Percentiles rank a stretch among this genome's conserved stretches.
Evolutionary conservation across 345 rosid genomes (phyloP).

Genomic region (Salix exigua): DNA sequence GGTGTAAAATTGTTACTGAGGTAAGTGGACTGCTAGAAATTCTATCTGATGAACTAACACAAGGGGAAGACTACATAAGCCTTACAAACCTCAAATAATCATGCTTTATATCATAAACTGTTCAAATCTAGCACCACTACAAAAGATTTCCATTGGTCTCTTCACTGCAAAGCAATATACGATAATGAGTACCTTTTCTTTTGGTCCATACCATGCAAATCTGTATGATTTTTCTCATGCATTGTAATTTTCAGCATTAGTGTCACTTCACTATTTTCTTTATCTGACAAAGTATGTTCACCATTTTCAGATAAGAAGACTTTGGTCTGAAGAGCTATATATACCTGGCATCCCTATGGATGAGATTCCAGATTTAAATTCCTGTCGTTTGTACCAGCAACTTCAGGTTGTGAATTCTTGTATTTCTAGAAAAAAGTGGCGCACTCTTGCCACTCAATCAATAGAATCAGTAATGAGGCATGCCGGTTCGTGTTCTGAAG

Average conservation of each 20-base stretch:
- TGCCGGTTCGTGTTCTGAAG: constrained; percentile 41
- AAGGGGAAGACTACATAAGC: not conserved
- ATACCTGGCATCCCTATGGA: constrained; percentile 78
- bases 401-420: constrained; percentile 92
- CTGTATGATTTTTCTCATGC: not conserved
- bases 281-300: constrained; percentile 15
- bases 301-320: constrained; percentile 65
- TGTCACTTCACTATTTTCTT: not conserved
- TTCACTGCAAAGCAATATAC: too few species aligned
- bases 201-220: not conserved
- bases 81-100: too few species aligned
- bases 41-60: constrained; percentile 5
- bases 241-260: not conserved
- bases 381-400: constrained; percentile 79
- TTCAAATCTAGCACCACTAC: too few species aligned
- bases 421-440: constrained; percentile 69
- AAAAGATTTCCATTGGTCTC: too few species aligned
- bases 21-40: constrained; percentile 45
- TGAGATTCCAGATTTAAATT: constrained; percentile 72
- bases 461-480: constrained; percentile 64
- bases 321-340: constrained; percentile 68
- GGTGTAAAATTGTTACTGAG: constrained; percentile 77
- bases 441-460: constrained; percentile 52
- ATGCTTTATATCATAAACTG: too few species aligned
- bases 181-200: not conserved